These are phyloP conservation scores for Quercus engelmannii DNA, from an alignment of 306 rosid genomes.

Conservation along the genomic window DNA sequence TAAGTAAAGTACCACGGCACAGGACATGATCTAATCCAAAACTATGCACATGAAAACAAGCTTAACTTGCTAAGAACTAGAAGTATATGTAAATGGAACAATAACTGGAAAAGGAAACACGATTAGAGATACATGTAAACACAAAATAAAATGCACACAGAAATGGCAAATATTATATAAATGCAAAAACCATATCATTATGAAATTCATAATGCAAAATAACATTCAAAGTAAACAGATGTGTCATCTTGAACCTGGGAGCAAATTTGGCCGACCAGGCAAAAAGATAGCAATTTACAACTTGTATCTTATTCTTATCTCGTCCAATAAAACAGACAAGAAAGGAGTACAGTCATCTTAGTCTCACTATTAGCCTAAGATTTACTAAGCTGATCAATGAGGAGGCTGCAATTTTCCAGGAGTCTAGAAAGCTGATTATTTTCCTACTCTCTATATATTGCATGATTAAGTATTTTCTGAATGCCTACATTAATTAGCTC, in stretches of 20 bases:
- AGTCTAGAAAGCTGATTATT: background rate
- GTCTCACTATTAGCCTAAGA: background rate
- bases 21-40: too few species aligned
- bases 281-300: background rate
- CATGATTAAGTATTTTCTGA: background rate
- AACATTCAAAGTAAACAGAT: background rate
- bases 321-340: background rate
- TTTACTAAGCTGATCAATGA: background rate
- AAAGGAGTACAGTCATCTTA: background rate
- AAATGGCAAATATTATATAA: too few species aligned
- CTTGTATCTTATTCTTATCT: background rate
- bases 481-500: background rate
- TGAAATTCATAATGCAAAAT: too few species aligned
- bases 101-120: too few species aligned
- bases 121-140: too few species aligned
- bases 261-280: background rate
- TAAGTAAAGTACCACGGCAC: too few species aligned
- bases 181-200: too few species aligned
- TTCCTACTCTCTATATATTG: background rate
- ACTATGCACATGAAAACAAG: too few species aligned
- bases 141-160: too few species aligned
- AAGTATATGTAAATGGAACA: too few species aligned
- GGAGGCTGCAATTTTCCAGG: background rate
- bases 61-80: too few species aligned
- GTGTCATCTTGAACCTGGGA: background rate